Percentiles rank a stretch among this genome's conserved stretches.
These are phyloP conservation scores for Oxytropis ochrocephala DNA, from an alignment of 306 rosid species.

Conservation along the genomic window DNA sequence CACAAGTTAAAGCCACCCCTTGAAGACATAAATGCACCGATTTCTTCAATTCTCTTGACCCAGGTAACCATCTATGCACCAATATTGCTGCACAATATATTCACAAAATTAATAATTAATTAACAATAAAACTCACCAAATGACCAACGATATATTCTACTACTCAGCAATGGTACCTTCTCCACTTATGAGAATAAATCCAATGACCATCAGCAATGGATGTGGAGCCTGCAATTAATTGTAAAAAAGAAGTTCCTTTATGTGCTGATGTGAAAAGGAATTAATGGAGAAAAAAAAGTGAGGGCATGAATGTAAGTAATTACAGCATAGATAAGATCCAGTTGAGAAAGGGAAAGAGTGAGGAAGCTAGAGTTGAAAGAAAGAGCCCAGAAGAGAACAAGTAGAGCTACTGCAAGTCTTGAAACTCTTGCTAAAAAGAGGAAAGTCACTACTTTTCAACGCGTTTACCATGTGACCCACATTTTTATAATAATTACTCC, in stretches of 20 bases:
- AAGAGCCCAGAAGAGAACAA: slow-evolving; percentile 65
- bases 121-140: not conserved
- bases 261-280: not conserved
- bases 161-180: slow-evolving; percentile 48
- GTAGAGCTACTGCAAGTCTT: slow-evolving; percentile 46
- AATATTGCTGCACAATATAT: slow-evolving; percentile 53
- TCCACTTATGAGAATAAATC: slow-evolving; percentile 77
- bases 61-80: slow-evolving; percentile 83
- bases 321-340: slow-evolving; percentile 52
- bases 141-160: slow-evolving; percentile 1
- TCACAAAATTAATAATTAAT: not conserved
- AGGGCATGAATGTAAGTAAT: not conserved
- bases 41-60: slow-evolving; percentile 70
- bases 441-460: too few relatives aligned
- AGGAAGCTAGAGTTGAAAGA: slow-evolving; percentile 69
- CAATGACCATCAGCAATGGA: slow-evolving; percentile 88
- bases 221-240: slow-evolving; percentile 59
- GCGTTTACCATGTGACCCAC: too few relatives aligned
- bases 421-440: slow-evolving; percentile 57
- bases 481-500: too few relatives aligned
- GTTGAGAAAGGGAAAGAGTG: slow-evolving; percentile 39
- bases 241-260: not conserved
- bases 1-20: slow-evolving; percentile 76
- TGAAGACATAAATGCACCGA: slow-evolving; percentile 77
- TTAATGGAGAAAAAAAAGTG: not conserved